Percentiles rank a stretch among this genome's conserved stretches.
Evolutionary conservation across 495 filamentous ascomycete species (phyloP).

Genomic region (Geoglossum glabrum): DNA sequence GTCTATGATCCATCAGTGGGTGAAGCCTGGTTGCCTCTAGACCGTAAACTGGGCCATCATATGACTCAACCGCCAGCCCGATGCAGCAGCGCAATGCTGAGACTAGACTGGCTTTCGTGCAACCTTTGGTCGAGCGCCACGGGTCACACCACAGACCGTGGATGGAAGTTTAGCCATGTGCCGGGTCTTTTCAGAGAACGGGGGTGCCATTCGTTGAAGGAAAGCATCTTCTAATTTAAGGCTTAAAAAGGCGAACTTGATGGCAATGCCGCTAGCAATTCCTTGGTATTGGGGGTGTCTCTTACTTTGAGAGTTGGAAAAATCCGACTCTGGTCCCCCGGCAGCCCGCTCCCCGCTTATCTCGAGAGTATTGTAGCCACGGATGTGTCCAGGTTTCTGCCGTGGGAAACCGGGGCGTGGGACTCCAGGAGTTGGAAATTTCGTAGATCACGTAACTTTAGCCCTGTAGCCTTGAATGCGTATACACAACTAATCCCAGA

Average conservation of each 20-base stretch:
- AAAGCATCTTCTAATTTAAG: neutral
- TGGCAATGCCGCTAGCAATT: neutral
- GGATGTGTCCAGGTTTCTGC: neutral
- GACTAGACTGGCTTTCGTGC: neutral
- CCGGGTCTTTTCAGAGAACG: neutral
- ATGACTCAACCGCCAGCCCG: neutral
- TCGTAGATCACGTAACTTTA: neutral
- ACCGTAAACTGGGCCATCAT: neutral
- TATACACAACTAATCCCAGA: neutral
- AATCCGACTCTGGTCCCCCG: neutral
- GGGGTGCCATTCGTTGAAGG: neutral
- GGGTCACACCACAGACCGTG: neutral
- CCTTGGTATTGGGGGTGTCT: neutral
- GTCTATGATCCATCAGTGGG: too few species aligned
- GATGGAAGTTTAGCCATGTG: neutral
- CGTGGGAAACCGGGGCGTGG: neutral
- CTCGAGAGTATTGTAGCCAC: neutral
- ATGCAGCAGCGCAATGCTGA: neutral
- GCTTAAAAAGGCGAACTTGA: neutral
- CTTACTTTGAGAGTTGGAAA: neutral
- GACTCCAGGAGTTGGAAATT: neutral
- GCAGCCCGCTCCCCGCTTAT: neutral
- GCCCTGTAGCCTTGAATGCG: neutral
- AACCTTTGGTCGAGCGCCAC: neutral
- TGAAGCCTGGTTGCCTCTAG: neutral